These are phyloP conservation scores for Botrytis elliptica DNA, from an alignment of 2,329 filamentous ascomycete genomes.

Conservation along the genomic window DNA sequence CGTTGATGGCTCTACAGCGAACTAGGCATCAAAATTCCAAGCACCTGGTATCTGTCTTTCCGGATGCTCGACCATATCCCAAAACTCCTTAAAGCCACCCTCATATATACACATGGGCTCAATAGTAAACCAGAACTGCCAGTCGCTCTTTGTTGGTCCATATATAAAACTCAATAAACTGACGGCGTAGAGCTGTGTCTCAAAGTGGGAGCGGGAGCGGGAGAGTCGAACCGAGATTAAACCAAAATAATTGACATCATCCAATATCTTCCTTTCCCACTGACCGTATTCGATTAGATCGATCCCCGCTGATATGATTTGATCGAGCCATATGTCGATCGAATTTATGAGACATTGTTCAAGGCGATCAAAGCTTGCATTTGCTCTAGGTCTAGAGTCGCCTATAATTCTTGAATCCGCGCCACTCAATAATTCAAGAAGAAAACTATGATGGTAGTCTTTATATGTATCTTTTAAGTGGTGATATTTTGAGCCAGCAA, in stretches of 20 bases:
- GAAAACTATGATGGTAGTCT: not conserved
- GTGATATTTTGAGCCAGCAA: not conserved
- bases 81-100: fast-evolving
- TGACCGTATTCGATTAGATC: not conserved
- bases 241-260: no score
- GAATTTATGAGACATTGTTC: fast-evolving
- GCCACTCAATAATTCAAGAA: fast-evolving
- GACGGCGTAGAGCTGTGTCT: no score
- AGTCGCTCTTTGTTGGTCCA: not conserved
- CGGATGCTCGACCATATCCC: not conserved
- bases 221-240: no score
- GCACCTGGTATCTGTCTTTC: not conserved
- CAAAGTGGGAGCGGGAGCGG: no score
- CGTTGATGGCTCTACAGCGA: not conserved
- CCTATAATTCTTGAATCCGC: fast-evolving
- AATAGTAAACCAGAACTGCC: not conserved
- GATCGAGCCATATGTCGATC: not conserved
- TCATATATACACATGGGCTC: fast-evolving
- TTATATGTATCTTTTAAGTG: not conserved
- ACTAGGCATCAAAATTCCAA: not conserved
- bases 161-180: not conserved
- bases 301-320: not conserved
- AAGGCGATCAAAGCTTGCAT: fast-evolving
- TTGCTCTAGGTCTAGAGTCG: fast-evolving
- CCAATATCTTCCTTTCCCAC: not conserved